Base-by-base conservation (phyloP, 495 filamentous ascomycete species). In the Aspergillus olivimuriae region DNA sequence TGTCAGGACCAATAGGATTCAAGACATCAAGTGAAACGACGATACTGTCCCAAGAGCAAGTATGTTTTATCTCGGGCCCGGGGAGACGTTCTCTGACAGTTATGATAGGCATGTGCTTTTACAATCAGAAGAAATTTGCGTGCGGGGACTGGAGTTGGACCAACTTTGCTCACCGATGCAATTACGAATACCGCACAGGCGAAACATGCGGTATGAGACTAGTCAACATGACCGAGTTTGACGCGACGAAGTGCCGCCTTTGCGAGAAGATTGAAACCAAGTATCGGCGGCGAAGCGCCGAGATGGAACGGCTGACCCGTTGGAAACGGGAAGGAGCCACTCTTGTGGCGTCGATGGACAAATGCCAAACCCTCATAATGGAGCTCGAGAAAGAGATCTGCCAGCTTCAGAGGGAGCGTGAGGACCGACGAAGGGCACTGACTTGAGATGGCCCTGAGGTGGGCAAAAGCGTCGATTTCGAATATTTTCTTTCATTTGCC, bases 131-230 rank as follows among this genome's bases (percentile, higher is more conserved):
- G 56, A 58, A 57, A 57, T 77, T 70, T 51, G 52, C 65, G 6
- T 98, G 92, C 69, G 83, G 83, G 57, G 91, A 92, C 75, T 96
- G 82, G 81, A 91, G 90, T 66, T 98, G 94, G 92, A 86, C 87
- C 53, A 82, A 82, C 65, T 96, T 97, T 76, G 82, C 86, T 49
- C 78, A 90, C 65, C 92, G 95, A 52, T 98, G 94, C 80, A 82
- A 85, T 62, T 86, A 84, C 67, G 92, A 98, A 58, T 95, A 97
- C 72, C 88, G 94, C 55, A 96, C 84, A 38, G 92, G 92, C 60
- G 92, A 98, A 76, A 97, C 92, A 32, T 98, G 92, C 69, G 92
- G 92, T 55, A 89, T 95, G 74, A 92, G 84, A 72, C 81, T 96
- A 58, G 83, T 95, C 60, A 66, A 71, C 80, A 80, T 70, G 62